Conservation (phyloP, 805 yeast genomes). For the Candida khao-thaluensis region DNA sequence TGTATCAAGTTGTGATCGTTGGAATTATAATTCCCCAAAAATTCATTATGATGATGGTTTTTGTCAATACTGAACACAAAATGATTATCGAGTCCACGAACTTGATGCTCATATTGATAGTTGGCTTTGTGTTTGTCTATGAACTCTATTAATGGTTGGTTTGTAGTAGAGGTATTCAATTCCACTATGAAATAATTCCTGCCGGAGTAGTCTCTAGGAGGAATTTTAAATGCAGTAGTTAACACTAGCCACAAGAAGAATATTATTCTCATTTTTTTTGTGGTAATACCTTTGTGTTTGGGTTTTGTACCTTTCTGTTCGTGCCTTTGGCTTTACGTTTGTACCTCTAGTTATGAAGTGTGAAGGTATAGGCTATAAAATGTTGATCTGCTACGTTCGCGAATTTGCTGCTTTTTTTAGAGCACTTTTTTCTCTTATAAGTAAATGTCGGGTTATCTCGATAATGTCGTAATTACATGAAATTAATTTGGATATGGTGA, state of each 20-base stretch:
- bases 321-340: no score
- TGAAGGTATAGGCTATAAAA: no score
- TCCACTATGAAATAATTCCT: slow-evolving; percentile 67
- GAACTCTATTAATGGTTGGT: slow-evolving; percentile 34
- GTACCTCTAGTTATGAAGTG: no score
- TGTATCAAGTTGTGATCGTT: slow-evolving; percentile 23
- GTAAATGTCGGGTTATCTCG: no score
- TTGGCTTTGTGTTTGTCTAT: slow-evolving; percentile 33
- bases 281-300: no score
- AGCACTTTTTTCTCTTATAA: no score
- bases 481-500: no score
- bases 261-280: neutral
- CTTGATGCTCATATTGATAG: slow-evolving; percentile 58
- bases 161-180: slow-evolving; percentile 31
- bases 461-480: no score
- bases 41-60: slow-evolving; percentile 29
- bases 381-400: no score
- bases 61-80: slow-evolving; percentile 63
- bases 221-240: slow-evolving; percentile 8
- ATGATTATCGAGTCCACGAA: slow-evolving; percentile 59
- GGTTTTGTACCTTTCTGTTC: no score
- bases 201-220: slow-evolving; percentile 31
- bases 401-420: no score
- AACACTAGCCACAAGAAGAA: slow-evolving; percentile 2
- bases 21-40: slow-evolving; percentile 37